phyloP scores from a whole-genome alignment of 805 yeast species.

The Suhomyces faveliae region DNA sequence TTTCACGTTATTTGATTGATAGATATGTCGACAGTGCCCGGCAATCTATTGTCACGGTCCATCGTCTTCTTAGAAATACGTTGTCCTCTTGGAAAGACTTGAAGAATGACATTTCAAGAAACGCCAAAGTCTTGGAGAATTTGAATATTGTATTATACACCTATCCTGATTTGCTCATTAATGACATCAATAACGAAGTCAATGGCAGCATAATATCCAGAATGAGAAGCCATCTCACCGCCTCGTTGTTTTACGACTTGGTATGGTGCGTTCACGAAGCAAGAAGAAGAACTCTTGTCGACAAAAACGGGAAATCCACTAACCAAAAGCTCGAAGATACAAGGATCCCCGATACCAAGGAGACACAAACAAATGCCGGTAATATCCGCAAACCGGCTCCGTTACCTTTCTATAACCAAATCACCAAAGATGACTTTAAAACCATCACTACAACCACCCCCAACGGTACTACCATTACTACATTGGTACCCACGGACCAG shows the following conservation, averaged over 20 bases:
- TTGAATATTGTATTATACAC: constrained; percentile 83
- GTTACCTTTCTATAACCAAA: constrained; percentile 86
- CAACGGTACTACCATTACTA: constrained; percentile 88
- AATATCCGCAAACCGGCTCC: constrained; percentile 54
- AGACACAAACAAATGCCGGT: constrained; percentile 5
- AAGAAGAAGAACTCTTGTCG: constrained; percentile 56
- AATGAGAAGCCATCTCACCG: constrained; percentile 91
- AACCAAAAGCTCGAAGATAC: constrained; percentile 10
- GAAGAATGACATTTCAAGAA: constrained; percentile 85
- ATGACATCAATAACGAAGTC: constrained; percentile 25
- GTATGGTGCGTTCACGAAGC: constrained; percentile 97
- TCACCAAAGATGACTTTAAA: constrained; percentile 83
- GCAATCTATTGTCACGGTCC: constrained; percentile 91
- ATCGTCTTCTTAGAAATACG: constrained; percentile 81
- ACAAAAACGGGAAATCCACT: constrained; percentile 20
- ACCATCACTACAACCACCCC: constrained; percentile 86
- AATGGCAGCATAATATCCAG: constrained; percentile 62
- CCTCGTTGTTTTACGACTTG: constrained; percentile 84
- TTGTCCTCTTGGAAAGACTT: constrained; percentile 89
- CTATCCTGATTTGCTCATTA: constrained; percentile 82
- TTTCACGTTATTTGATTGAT: constrained; percentile 70
- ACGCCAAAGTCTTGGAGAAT: constrained; percentile 87
- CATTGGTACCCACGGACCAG: constrained; percentile 80
- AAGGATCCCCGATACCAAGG: constrained; percentile 10
- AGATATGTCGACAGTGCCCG: constrained; percentile 84